These are phyloP conservation scores for Kalaharituber pfeilii DNA, from an alignment of 2,329 filamentous ascomycete genomes.

Conservation along the genomic window DNA sequence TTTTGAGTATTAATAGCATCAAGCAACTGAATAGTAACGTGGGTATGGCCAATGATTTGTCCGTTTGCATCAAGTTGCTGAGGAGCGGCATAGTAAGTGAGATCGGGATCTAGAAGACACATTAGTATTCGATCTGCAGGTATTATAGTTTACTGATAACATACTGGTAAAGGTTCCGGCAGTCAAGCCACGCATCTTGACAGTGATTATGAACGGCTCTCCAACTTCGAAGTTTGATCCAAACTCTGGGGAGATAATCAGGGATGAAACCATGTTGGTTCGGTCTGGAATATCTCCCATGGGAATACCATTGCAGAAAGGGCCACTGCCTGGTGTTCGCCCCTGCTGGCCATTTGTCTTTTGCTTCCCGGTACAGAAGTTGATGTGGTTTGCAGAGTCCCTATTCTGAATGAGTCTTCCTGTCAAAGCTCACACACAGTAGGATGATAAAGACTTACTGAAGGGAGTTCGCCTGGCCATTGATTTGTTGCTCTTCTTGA, in stretches of 20 bases:
- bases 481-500: conserved; percentile 25
- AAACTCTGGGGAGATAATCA: conserved; percentile 34
- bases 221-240: conserved; percentile 29
- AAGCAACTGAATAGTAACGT: conserved; percentile 38
- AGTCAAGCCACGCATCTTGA: conserved; percentile 34
- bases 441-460: conserved; percentile 30
- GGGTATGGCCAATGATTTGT: conserved; percentile 32
- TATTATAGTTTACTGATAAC: not conserved
- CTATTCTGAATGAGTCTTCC: no score
- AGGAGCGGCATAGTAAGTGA: conserved; percentile 39
- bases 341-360: conserved; percentile 39
- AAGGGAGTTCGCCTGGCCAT: conserved; percentile 29
- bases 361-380: conserved; percentile 37
- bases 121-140: not conserved
- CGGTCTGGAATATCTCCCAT: conserved; percentile 39
- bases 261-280: conserved; percentile 38
- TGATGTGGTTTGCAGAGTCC: conserved; percentile 41
- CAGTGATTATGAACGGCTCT: conserved; percentile 32
- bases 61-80: conserved; percentile 33
- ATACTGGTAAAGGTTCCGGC: conserved; percentile 36
- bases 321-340: conserved; percentile 29
- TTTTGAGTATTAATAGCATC: conserved; percentile 25
- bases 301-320: conserved; percentile 38
- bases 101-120: conserved; percentile 29
- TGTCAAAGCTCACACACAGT: no score